Conservation (phyloP, 257 asterid genomes). For the Hygrophila difformis region DNA sequence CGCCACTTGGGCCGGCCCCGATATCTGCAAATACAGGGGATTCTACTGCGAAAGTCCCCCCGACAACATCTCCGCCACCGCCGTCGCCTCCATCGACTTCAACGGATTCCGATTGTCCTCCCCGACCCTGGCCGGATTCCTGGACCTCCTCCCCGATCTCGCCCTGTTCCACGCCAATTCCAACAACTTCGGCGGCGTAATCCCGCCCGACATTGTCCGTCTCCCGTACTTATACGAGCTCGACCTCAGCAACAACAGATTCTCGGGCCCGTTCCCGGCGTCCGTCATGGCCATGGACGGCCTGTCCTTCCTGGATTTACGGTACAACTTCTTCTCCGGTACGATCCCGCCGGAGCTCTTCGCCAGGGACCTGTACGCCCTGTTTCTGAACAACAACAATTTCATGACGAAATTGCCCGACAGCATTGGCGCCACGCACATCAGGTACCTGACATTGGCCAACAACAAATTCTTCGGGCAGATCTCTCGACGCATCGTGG, state of each 20-base stretch:
- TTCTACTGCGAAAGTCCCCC: conserved; percentile 71
- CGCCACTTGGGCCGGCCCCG: conserved; percentile 52
- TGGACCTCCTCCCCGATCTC: conserved; percentile 64
- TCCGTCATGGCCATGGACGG: conserved; percentile 35
- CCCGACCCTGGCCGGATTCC: conserved; percentile 53
- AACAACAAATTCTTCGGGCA: conserved; percentile 67
- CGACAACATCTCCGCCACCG: conserved; percentile 61
- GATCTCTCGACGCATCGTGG: conserved; percentile 37
- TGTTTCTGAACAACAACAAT: conserved; percentile 61
- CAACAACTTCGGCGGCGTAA: conserved; percentile 44
- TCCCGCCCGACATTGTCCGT: conserved; percentile 31
- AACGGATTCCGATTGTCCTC: conserved; percentile 62
- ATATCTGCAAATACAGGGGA: conserved; percentile 56
- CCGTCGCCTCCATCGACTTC: conserved; percentile 72
- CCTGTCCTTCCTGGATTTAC: conserved; percentile 49
- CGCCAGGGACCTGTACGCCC: conserved; percentile 34
- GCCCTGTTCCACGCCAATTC: conserved; percentile 84
- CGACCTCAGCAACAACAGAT: conserved; percentile 65
- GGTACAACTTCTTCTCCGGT: conserved; percentile 65
- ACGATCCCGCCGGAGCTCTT: conserved; percentile 54
- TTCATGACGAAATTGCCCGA: conserved; percentile 48
- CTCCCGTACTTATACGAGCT: conserved; percentile 64
- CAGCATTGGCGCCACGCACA: conserved; percentile 13
- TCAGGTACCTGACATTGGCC: conserved; percentile 49
- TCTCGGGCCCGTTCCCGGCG: conserved; percentile 56